Evolutionary conservation across 495 filamentous ascomycete genomes (phyloP).

Genomic region (Neurospora discreta): DNA sequence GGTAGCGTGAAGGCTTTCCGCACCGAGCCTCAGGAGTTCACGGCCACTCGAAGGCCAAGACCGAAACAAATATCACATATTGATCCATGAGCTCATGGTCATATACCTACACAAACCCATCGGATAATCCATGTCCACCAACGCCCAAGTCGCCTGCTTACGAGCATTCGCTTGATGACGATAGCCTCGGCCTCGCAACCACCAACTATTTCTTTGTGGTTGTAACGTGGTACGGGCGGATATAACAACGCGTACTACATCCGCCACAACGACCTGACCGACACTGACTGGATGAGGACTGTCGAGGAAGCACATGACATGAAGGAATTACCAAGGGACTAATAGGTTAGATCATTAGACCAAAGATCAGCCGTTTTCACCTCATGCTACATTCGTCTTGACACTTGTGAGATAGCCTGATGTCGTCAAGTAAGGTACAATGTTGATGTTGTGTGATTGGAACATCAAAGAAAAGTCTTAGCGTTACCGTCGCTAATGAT

Average conservation of each 20-base stretch:
- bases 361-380: background rate
- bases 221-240: background rate
- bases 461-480: background rate
- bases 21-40: constrained; percentile 55
- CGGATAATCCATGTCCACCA: constrained; percentile 69
- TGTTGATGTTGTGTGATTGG: background rate
- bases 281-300: background rate
- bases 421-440: background rate
- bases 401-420: background rate
- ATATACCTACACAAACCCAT: constrained; percentile 60
- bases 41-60: constrained; percentile 55
- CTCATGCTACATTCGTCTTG: background rate
- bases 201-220: background rate
- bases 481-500: background rate
- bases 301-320: background rate
- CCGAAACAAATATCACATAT: no score
- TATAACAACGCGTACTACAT: background rate
- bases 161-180: constrained; percentile 4
- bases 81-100: constrained; percentile 55
- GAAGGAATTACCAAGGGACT: background rate
- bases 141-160: constrained; percentile 61
- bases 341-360: background rate
- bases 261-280: background rate
- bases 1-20: constrained; percentile 47
- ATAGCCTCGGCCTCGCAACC: background rate